phyloP scores from a whole-genome alignment of 257 asterid species.

The Ophiorrhiza pumila region DNA sequence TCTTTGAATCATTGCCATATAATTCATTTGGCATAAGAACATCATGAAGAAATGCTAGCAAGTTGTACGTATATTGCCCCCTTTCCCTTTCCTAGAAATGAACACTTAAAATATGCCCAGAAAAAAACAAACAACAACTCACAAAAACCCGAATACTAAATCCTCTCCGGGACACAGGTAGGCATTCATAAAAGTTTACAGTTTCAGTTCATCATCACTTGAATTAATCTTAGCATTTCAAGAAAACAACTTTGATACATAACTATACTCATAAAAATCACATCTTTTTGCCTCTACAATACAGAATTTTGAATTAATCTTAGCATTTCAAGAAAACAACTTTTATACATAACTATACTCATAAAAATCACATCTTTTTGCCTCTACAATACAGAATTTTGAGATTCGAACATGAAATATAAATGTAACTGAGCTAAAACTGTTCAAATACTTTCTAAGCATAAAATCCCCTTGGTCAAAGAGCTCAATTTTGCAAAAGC shows the following conservation, averaged over 20 bases:
- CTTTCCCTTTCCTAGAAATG: background rate
- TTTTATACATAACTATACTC: too few species aligned
- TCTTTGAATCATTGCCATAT: background rate
- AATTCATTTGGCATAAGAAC: background rate
- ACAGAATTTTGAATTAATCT: too few species aligned
- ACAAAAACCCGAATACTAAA: too few species aligned
- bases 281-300: too few species aligned
- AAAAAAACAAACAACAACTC: background rate
- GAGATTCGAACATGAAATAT: background rate
- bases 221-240: background rate
- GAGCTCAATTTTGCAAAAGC: background rate
- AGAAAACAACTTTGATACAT: too few species aligned
- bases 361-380: background rate
- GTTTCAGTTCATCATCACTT: background rate
- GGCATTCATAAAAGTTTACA: background rate
- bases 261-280: too few species aligned
- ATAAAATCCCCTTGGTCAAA: background rate
- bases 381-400: background rate
- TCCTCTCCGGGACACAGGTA: background rate
- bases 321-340: too few species aligned
- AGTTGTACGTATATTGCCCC: background rate
- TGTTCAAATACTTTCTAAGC: background rate
- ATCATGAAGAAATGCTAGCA: background rate
- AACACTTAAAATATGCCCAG: background rate
- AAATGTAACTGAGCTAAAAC: background rate